phyloP scores from a whole-genome alignment of 2,329 filamentous ascomycete species.

The Aureobasidium sp. region DNA sequence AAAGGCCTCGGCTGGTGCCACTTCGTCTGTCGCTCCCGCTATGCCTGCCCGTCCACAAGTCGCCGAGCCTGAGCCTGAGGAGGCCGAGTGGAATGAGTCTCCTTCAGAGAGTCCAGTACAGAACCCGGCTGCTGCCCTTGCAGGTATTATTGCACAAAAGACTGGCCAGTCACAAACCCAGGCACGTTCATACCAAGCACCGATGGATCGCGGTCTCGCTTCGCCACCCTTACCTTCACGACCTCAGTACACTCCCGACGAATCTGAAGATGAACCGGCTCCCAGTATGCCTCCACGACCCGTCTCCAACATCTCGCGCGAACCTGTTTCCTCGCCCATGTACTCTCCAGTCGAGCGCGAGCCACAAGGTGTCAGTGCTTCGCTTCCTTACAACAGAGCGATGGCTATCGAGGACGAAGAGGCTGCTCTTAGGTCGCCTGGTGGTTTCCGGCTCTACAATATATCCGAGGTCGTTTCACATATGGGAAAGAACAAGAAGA shows the following conservation, averaged over 20 bases:
- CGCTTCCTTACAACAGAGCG: constrained; percentile 48
- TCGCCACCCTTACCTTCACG: constrained; percentile 47
- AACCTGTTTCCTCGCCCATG: constrained; percentile 27
- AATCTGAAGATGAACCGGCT: constrained; percentile 54
- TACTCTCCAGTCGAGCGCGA: constrained; percentile 27
- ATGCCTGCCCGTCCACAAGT: constrained; percentile 32
- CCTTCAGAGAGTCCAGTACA: constrained; percentile 26
- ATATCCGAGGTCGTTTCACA: constrained; percentile 97
- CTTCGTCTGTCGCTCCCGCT: constrained; percentile 33
- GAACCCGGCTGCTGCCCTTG: constrained; percentile 52
- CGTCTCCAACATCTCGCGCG: constrained; percentile 46
- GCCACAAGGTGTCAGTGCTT: constrained; percentile 38
- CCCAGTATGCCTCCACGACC: constrained; percentile 58
- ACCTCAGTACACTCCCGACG: constrained; percentile 54
- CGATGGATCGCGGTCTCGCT: constrained; percentile 26
- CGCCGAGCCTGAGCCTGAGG: constrained; percentile 26
- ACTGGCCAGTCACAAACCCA: constrained; percentile 29
- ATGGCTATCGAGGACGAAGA: constrained; percentile 34
- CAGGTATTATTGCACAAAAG: constrained; percentile 42
- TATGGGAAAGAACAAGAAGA: constrained; percentile 95
- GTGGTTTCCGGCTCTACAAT: constrained; percentile 89
- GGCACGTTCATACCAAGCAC: constrained; percentile 15
- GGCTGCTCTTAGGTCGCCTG: constrained; percentile 48
- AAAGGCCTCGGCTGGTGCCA: constrained; percentile 42
- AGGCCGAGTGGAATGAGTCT: constrained; percentile 36